Evolutionary conservation across 164 flowering plant species (phyloP), one percentile per base, ranked within the genome.

Genomic region (Pachysandra terminalis): DNA sequence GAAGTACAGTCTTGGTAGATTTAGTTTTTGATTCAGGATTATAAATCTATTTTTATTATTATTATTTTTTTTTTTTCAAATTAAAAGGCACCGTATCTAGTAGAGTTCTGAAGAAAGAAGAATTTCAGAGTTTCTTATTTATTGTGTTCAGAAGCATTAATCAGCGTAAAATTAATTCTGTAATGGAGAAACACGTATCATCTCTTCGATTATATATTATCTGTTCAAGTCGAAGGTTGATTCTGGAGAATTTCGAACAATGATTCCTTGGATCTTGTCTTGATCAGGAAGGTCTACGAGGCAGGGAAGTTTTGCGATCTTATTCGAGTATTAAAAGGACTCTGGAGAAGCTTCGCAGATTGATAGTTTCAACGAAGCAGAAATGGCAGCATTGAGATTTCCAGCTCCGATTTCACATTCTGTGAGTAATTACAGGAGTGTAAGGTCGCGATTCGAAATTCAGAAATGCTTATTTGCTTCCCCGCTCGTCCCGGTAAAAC

Each of bases 361-460:
- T 10, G 51, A 45, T 45, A 10, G 4, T 45, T 45, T 45, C 16
- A 19, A 8, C 14, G 12, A n/a, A 53, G 22, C 16, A 1, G 28
- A 1, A 61, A 69, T 73, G 71, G 71, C 74, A 19, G 58, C 63
- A 17, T 28, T 56, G 35, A 63, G 67, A 54, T 68, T 37, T 23
- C 28, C 32, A 24, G 40, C 19, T 61, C 22, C 70, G 6, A 21
- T 59, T 45, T 71, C 63, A 56, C 9, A 37, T 57, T 59, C 68
- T n/a, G 19, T 56, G 2, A 27, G 73, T 59, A 22, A n/a, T 16
- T 45, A 14, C 23, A 54, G 64, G 54, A 65, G 59, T 49, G 40
- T 19, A 28, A n/a, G 24, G 57, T 40, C 9, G 22, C 25, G 21
- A 9, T 71, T 59, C 5, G 59, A 65, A 45, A 19, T 53, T 25